phyloP scores from a whole-genome alignment of 257 asterid genomes.

The Schizonepeta tenuifolia region DNA sequence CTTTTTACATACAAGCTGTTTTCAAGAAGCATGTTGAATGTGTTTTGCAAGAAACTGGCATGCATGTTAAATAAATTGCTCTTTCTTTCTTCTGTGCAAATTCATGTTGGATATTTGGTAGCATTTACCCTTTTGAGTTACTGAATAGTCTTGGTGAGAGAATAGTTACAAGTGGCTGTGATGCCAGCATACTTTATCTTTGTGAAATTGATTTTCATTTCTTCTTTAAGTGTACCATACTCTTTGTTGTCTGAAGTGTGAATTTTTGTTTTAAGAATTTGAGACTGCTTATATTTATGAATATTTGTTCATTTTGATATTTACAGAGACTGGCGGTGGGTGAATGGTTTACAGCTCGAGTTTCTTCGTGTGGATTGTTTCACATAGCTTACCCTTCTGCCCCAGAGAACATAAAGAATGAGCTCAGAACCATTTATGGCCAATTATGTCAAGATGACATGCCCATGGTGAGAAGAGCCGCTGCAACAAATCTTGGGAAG shows the following conservation, averaged over 20 bases:
- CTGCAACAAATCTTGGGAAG: conserved; percentile 37
- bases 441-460: conserved; percentile 40
- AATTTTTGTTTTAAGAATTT: neutral
- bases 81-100: neutral
- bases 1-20: neutral
- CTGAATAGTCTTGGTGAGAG: conserved; percentile 8
- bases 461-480: conserved; percentile 45
- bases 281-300: conserved; percentile 4
- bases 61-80: neutral
- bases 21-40: neutral
- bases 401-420: conserved; percentile 43
- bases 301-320: neutral
- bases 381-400: conserved; percentile 56
- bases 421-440: conserved; percentile 33
- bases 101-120: conserved; percentile 4
- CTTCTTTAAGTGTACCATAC: neutral
- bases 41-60: neutral
- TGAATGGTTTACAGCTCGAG: conserved; percentile 63
- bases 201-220: neutral
- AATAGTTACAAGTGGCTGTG: neutral
- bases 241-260: neutral
- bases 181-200: neutral
- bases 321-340: conserved; percentile 53
- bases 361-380: conserved; percentile 50
- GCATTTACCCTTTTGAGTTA: neutral